Evolutionary conservation across 495 filamentous ascomycete genomes (phyloP), one percentile per base, ranked within the genome.

Genomic region (Hyphodiscus hymeniophilus): DNA sequence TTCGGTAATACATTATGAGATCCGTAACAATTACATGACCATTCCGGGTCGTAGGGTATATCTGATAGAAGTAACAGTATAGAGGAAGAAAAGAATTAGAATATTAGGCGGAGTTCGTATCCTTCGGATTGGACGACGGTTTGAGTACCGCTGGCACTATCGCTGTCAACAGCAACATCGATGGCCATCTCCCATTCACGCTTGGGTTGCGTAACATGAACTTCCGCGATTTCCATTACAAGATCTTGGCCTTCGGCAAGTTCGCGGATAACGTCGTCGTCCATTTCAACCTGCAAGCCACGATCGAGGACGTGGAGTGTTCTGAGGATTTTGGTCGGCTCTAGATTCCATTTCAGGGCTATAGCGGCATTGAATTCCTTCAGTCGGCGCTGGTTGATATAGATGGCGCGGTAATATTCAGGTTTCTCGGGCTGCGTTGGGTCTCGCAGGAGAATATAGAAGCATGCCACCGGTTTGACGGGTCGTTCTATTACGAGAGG

Each of bases 211-310:
- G 45, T n/a, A 53, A 54, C 55, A 23, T 60, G 51, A 11, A 75
- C 52, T 40, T 73, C 66, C 7, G 48, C 52, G 26, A 79, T 58
- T 46, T 76, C 72, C 38, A 79, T 63, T 2, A 55, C 73, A 81
- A 98, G 90, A 57, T 95, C 91, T 59, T 96, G 87, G 7, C 90
- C 89, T 66, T 98, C 92, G 0, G 81, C 73, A 13, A 97, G 71
- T 61, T 89, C 84, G n/a, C 76, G 76, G 16, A 98, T 80, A 23
- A 92, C 81, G 39, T 95, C 89, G 51, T 98, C 87, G 61, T 98
- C 92, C 44, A 97, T 73, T 61, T 90, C 80, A 38, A 98, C 82
- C 53, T 85, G 77, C 3, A 96, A 62, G 0, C 89, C 88, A 47
- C 77, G 76, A 18, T 75, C 65, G 20, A 84, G 82, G 47, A 90